phyloP scores from a whole-genome alignment of 106 monocot genomes.

The Triglochin maritima region DNA sequence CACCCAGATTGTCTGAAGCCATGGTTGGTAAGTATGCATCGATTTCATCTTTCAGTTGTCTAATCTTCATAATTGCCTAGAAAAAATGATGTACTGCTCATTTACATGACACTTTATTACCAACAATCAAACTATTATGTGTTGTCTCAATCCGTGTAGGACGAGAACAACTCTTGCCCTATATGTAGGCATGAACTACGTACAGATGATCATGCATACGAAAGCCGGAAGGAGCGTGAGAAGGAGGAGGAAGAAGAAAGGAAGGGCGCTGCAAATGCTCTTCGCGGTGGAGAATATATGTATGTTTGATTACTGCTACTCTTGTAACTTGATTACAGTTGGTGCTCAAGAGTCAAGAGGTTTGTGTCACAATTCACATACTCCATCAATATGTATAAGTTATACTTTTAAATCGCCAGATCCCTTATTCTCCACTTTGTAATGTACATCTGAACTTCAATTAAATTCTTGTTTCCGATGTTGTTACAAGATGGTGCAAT shows the following conservation, averaged over 20 bases:
- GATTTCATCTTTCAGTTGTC: background rate
- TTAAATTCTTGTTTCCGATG: no score
- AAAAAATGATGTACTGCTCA: background rate
- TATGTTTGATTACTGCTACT: slow-evolving; percentile 36
- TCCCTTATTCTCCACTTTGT: no score
- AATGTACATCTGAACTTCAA: no score
- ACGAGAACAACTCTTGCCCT: slow-evolving; percentile 94
- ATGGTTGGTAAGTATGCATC: slow-evolving; percentile 66
- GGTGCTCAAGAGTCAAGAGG: no score
- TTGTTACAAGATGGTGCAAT: no score
- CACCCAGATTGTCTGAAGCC: slow-evolving; percentile 92
- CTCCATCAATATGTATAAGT: no score
- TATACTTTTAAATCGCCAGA: no score
- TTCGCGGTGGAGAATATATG: slow-evolving; percentile 94
- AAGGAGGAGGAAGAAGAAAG: slow-evolving; percentile 30
- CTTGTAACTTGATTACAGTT: no score
- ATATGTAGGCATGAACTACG: slow-evolving; percentile 78
- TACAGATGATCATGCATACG: slow-evolving; percentile 90
- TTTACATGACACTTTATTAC: background rate
- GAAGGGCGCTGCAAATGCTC: slow-evolving; percentile 24
- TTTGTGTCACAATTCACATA: no score
- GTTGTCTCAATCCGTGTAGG: slow-evolving; percentile 17
- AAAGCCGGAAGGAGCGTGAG: slow-evolving; percentile 83
- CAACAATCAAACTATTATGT: background rate
- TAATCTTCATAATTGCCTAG: slow-evolving; percentile 2